These are phyloP conservation scores for Trifolium fragiferum DNA, from an alignment of 306 rosid genomes.

Conservation along the genomic window DNA sequence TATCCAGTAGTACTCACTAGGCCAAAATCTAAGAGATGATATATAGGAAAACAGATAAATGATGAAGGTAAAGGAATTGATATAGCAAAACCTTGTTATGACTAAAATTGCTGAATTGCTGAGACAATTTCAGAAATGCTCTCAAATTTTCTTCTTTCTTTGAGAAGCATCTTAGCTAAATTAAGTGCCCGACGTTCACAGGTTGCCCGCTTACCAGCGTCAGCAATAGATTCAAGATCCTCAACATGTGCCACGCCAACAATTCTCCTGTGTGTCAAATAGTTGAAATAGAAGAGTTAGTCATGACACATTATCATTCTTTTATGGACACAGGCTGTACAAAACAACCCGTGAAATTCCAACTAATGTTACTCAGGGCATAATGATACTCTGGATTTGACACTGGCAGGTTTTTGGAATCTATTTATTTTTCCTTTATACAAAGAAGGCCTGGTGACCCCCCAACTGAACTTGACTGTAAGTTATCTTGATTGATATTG, in stretches of 20 bases:
- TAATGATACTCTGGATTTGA: constrained; percentile 4
- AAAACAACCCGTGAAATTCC: neutral
- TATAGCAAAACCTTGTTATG: constrained; percentile 25
- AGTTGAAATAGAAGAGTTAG: constrained; percentile 24
- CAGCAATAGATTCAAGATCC: constrained; percentile 78
- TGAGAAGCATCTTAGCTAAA: constrained; percentile 71
- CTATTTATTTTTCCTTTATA: neutral
- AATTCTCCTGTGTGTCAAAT: constrained; percentile 68
- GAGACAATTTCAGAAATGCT: constrained; percentile 62
- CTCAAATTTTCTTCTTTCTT: constrained; percentile 68
- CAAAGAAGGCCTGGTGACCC: neutral
- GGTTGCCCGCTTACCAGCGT: constrained; percentile 67
- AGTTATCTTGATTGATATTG: neutral
- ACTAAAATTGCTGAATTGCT: constrained; percentile 57
- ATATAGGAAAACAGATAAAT: constrained; percentile 15
- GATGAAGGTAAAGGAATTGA: neutral
- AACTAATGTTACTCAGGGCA: neutral
- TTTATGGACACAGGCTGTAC: neutral
- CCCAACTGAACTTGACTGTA: neutral
- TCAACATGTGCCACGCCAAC: constrained; percentile 93
- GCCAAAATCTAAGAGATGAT: neutral
- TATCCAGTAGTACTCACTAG: neutral
- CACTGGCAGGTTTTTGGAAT: constrained; percentile 5
- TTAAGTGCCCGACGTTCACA: constrained; percentile 75
- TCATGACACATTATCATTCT: neutral